Percentiles rank a stretch among this genome's conserved stretches.
These are phyloP conservation scores for Mycena leptocephala DNA, from an alignment of 768 basidiomycete genomes.

Conservation along the genomic window DNA sequence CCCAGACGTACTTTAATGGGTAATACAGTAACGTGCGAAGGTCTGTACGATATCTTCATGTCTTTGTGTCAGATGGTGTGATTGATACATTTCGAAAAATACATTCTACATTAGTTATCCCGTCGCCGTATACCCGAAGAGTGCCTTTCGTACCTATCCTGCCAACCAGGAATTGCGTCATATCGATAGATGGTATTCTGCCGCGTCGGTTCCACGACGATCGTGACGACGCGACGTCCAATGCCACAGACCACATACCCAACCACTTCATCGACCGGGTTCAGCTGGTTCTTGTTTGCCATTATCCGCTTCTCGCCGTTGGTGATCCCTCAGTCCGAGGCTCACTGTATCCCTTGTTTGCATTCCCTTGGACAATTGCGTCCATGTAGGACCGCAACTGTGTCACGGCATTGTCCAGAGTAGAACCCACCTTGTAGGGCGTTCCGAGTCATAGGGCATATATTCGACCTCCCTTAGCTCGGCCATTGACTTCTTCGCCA, in stretches of 20 bases:
- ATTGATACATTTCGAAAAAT: neutral
- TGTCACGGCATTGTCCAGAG: neutral
- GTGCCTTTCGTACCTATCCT: neutral
- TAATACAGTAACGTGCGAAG: too few relatives aligned
- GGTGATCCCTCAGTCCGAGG: neutral
- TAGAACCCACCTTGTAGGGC: too few relatives aligned
- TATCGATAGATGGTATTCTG: neutral
- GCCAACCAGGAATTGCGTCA: neutral
- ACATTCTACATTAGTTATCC: too few relatives aligned
- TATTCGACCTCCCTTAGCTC: too few relatives aligned
- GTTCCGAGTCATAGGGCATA: too few relatives aligned
- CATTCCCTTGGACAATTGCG: neutral
- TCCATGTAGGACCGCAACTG: conserved; percentile 8
- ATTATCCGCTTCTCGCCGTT: neutral
- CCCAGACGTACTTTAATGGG: conserved; percentile 29
- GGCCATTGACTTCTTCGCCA: neutral
- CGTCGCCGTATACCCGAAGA: too few relatives aligned
- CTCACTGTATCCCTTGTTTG: neutral
- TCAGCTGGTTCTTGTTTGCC: neutral
- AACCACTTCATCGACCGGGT: neutral
- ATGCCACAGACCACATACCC: neutral
- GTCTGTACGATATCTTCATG: too few relatives aligned
- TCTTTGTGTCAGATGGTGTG: too few relatives aligned
- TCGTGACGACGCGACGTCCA: conserved; percentile 8
- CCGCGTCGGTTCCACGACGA: neutral